Evolutionary conservation across 805 yeast genomes (phyloP), one percentile per base, ranked within the genome.

Genomic region (Candida odintsovae): DNA sequence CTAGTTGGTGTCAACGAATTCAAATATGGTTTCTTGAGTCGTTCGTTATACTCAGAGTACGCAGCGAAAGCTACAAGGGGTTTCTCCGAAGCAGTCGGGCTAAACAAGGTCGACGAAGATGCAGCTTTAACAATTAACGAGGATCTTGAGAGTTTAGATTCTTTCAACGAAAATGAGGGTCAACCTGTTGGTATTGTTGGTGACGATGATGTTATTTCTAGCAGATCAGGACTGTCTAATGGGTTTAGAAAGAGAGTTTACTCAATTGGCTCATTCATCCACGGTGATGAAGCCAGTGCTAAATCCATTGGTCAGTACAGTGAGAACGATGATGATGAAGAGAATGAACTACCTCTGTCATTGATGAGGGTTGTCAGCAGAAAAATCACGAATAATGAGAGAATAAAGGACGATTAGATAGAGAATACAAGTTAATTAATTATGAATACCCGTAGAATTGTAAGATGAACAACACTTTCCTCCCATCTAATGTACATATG

Each of bases 1-100:
- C 54, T 76, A 5, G 76, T 73, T 23, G 81, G 81, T 22, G 74
- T 71, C 11, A 67, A 71, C 47, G 73, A 70, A 52, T 76, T 76
- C 54, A 72, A 72, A 52, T 74, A 73, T 51, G 78, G 81, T 2
- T 76, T 76, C 51, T 56, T 76, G 46, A 71, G 78, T 40, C 66
- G 80, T 15, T 71, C 79, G 0, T 54, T 74, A 13, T 67, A 67
- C 50, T 66, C 66, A 19, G 71, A 67, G 39, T 71, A 73, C 64
- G 73, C 75, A 3, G 65, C 68, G 0, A 65, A 64, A 36, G 72
- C 75, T 0, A 64, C 67, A 3, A 57, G 64, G n/a, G 70, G 68
- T 0, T 70, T 62, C 45, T 44, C 50, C 13, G 36, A 41, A 18
- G 36, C 36, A 10, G 18, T 33, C 9, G 20, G 20, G 3, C 20